Conservation (phyloP, 345 rosid species). For the Erucastrum elatum region DNA sequence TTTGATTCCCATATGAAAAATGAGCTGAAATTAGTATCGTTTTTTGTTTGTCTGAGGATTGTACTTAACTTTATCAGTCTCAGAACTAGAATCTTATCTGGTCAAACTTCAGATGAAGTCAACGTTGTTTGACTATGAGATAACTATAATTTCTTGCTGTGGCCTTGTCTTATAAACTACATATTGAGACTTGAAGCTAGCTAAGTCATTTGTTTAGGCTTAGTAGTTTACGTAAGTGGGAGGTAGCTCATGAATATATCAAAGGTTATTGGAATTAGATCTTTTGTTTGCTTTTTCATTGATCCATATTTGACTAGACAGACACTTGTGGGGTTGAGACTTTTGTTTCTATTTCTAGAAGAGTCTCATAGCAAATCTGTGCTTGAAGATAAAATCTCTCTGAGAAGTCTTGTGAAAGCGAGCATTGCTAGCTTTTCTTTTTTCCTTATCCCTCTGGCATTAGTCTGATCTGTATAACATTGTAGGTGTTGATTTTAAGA, state of each 20-base stretch:
- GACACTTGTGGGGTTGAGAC: neutral
- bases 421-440: neutral
- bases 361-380: neutral
- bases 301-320: neutral
- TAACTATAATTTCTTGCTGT: neutral
- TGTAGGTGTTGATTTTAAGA: slow-evolving; percentile 95
- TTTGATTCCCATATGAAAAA: neutral
- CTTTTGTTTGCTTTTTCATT: neutral
- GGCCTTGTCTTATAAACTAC: neutral
- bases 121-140: neutral
- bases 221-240: slow-evolving; percentile 11
- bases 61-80: neutral
- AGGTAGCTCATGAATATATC: neutral
- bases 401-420: neutral
- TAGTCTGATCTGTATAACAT: slow-evolving; percentile 8
- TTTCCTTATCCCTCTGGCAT: neutral
- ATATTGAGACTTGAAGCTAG: neutral
- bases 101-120: slow-evolving; percentile 23
- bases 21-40: neutral
- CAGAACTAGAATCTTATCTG: neutral
- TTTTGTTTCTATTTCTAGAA: neutral
- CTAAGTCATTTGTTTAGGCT: neutral
- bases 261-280: neutral
- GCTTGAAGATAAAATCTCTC: too few species aligned
- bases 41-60: neutral